Percentiles rank a stretch among this genome's conserved stretches.
phyloP scores from a whole-genome alignment of 1,284 basidiomycete species.

The Trametes sp. region DNA sequence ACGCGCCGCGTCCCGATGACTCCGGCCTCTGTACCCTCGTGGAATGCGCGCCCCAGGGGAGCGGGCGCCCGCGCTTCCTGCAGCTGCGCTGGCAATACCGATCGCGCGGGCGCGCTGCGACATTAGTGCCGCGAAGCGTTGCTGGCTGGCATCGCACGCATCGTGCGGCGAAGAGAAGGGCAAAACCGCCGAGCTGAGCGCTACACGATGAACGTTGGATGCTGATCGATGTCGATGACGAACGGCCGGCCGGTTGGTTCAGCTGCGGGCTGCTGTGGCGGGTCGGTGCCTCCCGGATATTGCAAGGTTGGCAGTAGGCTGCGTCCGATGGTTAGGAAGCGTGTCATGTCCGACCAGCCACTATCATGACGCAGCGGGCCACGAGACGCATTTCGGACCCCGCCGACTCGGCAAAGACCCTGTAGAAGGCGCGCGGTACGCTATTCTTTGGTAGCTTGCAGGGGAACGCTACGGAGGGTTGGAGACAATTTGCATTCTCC shows the following conservation, averaged over 20 bases:
- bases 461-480: not conserved
- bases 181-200: not conserved
- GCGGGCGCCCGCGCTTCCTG: not conserved
- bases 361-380: not conserved
- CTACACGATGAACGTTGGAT: not conserved
- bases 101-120: not conserved
- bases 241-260: not conserved
- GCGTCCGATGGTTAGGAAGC: not conserved
- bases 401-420: not conserved
- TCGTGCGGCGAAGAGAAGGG: not conserved
- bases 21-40: constrained; percentile 1
- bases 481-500: not conserved
- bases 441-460: not conserved
- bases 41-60: not conserved
- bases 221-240: no score
- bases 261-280: not conserved
- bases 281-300: not conserved
- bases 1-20: not conserved
- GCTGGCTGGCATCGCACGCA: not conserved
- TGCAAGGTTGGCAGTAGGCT: not conserved
- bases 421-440: not conserved
- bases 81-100: not conserved
- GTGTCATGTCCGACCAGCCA: not conserved
- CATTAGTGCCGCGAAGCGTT: constrained; percentile 1
- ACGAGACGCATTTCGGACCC: not conserved